Evolutionary conservation across 1,139 yeast genomes (phyloP).

Genomic region (Sugiyamaella xylanicola): DNA sequence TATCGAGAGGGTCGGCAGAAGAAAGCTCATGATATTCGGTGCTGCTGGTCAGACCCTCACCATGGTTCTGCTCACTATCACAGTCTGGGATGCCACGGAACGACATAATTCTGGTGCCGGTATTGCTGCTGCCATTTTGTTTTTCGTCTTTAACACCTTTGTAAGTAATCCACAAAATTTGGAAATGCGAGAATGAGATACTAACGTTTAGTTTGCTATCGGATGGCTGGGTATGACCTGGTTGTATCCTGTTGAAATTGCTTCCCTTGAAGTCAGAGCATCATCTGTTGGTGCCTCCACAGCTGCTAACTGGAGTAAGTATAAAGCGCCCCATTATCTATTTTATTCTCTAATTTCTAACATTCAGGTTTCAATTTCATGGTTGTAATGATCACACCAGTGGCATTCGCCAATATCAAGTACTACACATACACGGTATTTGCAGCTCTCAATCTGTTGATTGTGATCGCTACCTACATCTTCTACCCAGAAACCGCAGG

Average conservation of each 20-base stretch:
- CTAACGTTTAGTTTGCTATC: slow-evolving; percentile 50
- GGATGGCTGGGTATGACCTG: slow-evolving; percentile 43
- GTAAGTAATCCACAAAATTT: slow-evolving; percentile 43
- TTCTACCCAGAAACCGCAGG: slow-evolving; percentile 70
- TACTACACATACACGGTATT: slow-evolving; percentile 51
- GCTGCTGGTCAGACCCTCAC: slow-evolving; percentile 40
- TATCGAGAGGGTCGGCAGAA: slow-evolving; percentile 63
- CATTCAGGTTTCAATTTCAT: slow-evolving; percentile 56
- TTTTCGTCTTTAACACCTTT: slow-evolving; percentile 56
- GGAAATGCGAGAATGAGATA: not conserved
- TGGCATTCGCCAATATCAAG: slow-evolving; percentile 49
- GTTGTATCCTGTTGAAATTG: slow-evolving; percentile 64
- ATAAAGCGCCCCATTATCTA: not conserved
- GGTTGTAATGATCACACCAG: slow-evolving; percentile 58
- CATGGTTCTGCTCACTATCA: slow-evolving; percentile 34
- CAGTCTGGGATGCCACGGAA: slow-evolving; percentile 31
- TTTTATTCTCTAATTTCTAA: not conserved
- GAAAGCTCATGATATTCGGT: slow-evolving; percentile 50
- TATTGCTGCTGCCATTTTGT: slow-evolving; percentile 50
- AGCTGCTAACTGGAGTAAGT: slow-evolving; percentile 51
- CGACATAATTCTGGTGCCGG: slow-evolving; percentile 32
- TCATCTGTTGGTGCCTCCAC: slow-evolving; percentile 56
- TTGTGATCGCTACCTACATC: slow-evolving; percentile 40
- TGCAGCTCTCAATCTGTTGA: slow-evolving; percentile 46
- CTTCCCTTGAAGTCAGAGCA: slow-evolving; percentile 59